Evolutionary conservation across 768 basidiomycete genomes (phyloP), one percentile per base, ranked within the genome.

Genomic region (Xerocomellus chrysenteron): DNA sequence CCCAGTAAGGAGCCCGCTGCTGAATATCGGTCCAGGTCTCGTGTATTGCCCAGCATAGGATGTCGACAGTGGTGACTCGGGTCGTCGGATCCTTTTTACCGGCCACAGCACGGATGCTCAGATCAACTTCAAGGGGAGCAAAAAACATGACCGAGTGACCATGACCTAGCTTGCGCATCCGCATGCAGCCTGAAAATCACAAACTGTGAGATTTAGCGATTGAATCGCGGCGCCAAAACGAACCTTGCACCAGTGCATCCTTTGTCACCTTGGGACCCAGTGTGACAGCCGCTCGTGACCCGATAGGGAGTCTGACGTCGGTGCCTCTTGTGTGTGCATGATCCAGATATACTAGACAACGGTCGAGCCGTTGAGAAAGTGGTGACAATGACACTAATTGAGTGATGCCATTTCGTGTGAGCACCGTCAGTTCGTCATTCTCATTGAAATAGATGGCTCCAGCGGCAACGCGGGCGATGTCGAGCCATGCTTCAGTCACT

Each of bases 181-280:
- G 69, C 80, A 81, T 81, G 52, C 80, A 81, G 6, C 79, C 80
- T 80, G 9, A n/a, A n/a, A n/a, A n/a, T n/a, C n/a, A n/a, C n/a
- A n/a, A n/a, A n/a, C n/a, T n/a, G n/a, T n/a, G n/a, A n/a, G n/a
- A n/a, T n/a, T n/a, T n/a, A n/a, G n/a, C n/a, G n/a, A n/a, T n/a
- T n/a, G n/a, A n/a, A n/a, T n/a, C n/a, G n/a, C n/a, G n/a, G n/a
- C n/a, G n/a, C n/a, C n/a, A n/a, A n/a, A n/a, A n/a, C n/a, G n/a
- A n/a, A n/a, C n/a, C n/a, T n/a, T n/a, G n/a, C n/a, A n/a, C n/a
- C n/a, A n/a, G n/a, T n/a, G n/a, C n/a, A n/a, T n/a, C n/a, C n/a
- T n/a, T n/a, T n/a, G n/a, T n/a, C n/a, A n/a, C n/a, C n/a, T n/a
- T n/a, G n/a, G n/a, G n/a, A n/a, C n/a, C n/a, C n/a, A n/a, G n/a